Conservation (phyloP, 2,329 filamentous ascomycete genomes). For the Stachybotrys elegans region DNA sequence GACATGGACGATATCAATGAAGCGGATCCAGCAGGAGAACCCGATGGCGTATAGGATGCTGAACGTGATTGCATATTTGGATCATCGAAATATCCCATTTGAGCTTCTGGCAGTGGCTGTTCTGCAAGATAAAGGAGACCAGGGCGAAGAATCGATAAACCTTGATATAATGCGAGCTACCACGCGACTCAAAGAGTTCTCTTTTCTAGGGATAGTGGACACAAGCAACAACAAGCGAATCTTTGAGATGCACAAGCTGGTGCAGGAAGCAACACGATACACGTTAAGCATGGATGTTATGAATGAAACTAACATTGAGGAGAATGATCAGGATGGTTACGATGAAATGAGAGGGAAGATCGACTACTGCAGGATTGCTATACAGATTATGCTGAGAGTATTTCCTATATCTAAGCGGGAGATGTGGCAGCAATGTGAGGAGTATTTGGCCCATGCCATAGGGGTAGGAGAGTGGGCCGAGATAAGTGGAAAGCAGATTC, state of each 20-base stretch:
- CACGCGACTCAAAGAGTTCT: slow-evolving; percentile 25
- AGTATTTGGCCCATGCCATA: slow-evolving; percentile 22
- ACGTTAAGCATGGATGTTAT: slow-evolving; percentile 2
- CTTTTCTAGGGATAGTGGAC: slow-evolving; percentile 19
- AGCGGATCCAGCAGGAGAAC: slow-evolving; percentile 21
- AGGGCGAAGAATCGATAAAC: not conserved
- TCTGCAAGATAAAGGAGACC: not conserved
- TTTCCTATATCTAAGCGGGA: slow-evolving; percentile 14
- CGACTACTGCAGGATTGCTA: slow-evolving; percentile 17
- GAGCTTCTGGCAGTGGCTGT: slow-evolving; percentile 18
- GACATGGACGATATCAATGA: slow-evolving; percentile 28
- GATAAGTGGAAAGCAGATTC: slow-evolving; percentile 9
- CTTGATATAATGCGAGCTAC: slow-evolving; percentile 13
- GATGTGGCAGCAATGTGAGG: slow-evolving; percentile 17
- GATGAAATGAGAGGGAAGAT: not conserved
- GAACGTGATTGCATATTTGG: slow-evolving; percentile 23
- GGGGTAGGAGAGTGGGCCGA: slow-evolving; percentile 18
- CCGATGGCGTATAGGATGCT: slow-evolving; percentile 22
- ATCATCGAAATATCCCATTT: slow-evolving; percentile 24
- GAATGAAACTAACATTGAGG: not conserved
- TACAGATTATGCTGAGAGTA: slow-evolving; percentile 12
- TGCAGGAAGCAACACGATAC: slow-evolving; percentile 21
- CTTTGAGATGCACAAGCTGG: slow-evolving; percentile 27
- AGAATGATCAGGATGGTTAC: not conserved
- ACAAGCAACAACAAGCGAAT: not conserved